Percentiles rank a stretch among this genome's conserved stretches.
phyloP scores from a whole-genome alignment of 495 filamentous ascomycete species.

The Hypoxylon fuscum region DNA sequence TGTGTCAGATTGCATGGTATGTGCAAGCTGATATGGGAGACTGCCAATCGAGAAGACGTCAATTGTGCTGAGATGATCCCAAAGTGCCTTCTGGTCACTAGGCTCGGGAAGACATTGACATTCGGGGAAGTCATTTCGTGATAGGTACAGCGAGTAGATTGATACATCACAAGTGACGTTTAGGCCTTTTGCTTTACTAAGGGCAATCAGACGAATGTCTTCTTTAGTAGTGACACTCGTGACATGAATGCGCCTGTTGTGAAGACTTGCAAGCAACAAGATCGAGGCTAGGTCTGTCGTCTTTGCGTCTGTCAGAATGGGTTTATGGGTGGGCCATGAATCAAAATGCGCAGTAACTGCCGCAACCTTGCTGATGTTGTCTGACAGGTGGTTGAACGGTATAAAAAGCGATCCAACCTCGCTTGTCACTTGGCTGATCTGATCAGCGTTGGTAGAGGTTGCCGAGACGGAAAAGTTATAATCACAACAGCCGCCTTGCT shows the following conservation, averaged over 20 bases:
- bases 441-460: constrained; percentile 77
- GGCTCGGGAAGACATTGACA: constrained; percentile 72
- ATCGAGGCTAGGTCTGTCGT: constrained; percentile 84
- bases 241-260: constrained; percentile 84
- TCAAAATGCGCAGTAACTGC: constrained; percentile 83
- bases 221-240: constrained; percentile 84
- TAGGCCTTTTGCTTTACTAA: constrained; percentile 83
- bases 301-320: constrained; percentile 86
- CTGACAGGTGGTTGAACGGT: constrained; percentile 86
- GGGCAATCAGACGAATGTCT: constrained; percentile 80
- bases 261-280: constrained; percentile 80
- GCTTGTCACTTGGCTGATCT: constrained; percentile 74
- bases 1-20: constrained; percentile 58
- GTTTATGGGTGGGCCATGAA: constrained; percentile 82
- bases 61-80: constrained; percentile 79
- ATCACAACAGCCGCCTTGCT: constrained; percentile 74
- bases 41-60: constrained; percentile 87
- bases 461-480: constrained; percentile 88
- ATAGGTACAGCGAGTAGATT: constrained; percentile 82
- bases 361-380: constrained; percentile 87
- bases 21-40: constrained; percentile 80
- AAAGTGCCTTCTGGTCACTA: constrained; percentile 79
- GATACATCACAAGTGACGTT: constrained; percentile 88
- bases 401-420: constrained; percentile 88
- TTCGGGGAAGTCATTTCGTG: constrained; percentile 75